Evolutionary conservation across 164 flowering plant genomes (phyloP).

Genomic region (Protea cynaroides): DNA sequence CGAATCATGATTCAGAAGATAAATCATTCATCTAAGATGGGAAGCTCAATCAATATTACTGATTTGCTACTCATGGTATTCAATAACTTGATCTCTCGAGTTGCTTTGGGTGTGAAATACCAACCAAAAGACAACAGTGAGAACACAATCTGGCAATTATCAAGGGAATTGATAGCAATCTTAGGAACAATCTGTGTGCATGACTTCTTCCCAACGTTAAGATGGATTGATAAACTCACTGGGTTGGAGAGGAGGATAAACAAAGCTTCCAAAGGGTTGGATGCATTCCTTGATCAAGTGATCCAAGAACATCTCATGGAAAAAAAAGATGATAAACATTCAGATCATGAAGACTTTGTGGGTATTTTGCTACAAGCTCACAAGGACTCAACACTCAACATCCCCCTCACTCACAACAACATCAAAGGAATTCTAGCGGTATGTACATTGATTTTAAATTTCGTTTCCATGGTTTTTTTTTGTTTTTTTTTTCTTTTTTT

Average conservation of each 20-base stretch:
- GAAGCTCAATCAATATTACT: not conserved
- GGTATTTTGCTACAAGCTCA: not conserved
- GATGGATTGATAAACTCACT: not conserved
- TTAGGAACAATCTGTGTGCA: not conserved
- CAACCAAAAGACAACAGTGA: not conserved
- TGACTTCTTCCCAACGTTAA: not conserved
- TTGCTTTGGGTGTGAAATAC: not conserved
- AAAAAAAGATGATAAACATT: not conserved
- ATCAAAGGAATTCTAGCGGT: not conserved
- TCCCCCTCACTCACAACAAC: not conserved
- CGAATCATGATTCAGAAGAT: not conserved
- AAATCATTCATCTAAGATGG: not conserved
- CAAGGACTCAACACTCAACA: not conserved
- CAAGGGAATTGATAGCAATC: not conserved
- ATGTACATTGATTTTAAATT: not conserved
- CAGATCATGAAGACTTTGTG: not conserved
- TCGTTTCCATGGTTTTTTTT: too few relatives aligned
- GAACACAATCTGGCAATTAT: not conserved
- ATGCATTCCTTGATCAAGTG: not conserved
- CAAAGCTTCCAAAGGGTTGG: not conserved
- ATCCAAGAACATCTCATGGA: not conserved
- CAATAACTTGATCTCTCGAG: not conserved
- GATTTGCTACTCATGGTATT: not conserved
- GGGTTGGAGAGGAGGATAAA: not conserved
- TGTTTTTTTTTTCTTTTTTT: too few relatives aligned